Conservation (phyloP, 257 asterid genomes). For the Leptodermis oblonga region DNA sequence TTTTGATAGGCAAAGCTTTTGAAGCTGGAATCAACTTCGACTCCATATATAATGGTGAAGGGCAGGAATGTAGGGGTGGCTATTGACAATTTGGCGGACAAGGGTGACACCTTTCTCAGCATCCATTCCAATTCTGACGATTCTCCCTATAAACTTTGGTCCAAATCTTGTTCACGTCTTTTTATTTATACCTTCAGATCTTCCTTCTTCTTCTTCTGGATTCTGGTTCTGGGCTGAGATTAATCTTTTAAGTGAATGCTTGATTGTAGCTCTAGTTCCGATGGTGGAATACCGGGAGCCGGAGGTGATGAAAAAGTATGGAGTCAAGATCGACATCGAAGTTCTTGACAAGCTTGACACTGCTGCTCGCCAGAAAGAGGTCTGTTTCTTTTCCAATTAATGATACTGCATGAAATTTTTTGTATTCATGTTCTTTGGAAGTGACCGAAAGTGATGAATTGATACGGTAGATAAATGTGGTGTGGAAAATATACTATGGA, state of each 20-base stretch:
- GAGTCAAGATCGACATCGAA: constrained; percentile 50
- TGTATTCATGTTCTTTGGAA: neutral
- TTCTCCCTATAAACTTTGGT: constrained; percentile 46
- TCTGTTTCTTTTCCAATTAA: constrained; percentile 2
- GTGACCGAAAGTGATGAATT: no score
- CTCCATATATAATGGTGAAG: constrained; percentile 69
- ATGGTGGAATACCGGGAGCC: constrained; percentile 74
- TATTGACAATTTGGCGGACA: constrained; percentile 70
- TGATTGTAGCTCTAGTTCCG: constrained; percentile 65
- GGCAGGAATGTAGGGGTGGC: constrained; percentile 84
- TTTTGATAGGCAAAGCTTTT: no score
- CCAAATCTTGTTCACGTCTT: constrained; percentile 70
- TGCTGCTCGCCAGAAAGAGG: constrained; percentile 86
- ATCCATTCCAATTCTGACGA: constrained; percentile 52
- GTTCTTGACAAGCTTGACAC: constrained; percentile 84
- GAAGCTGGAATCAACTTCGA: no score
- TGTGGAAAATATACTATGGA: constrained; percentile 62
- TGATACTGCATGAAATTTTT: neutral
- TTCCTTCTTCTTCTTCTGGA: no score
- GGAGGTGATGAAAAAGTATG: constrained; percentile 62
- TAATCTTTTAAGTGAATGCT: neutral
- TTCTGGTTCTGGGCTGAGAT: constrained; percentile 1
- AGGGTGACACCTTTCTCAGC: constrained; percentile 58
- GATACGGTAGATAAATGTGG: constrained; percentile 62
- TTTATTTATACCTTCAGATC: no score